Evolutionary conservation across 1,284 basidiomycete genomes (phyloP).

Genomic region (Spongiforma sp.): DNA sequence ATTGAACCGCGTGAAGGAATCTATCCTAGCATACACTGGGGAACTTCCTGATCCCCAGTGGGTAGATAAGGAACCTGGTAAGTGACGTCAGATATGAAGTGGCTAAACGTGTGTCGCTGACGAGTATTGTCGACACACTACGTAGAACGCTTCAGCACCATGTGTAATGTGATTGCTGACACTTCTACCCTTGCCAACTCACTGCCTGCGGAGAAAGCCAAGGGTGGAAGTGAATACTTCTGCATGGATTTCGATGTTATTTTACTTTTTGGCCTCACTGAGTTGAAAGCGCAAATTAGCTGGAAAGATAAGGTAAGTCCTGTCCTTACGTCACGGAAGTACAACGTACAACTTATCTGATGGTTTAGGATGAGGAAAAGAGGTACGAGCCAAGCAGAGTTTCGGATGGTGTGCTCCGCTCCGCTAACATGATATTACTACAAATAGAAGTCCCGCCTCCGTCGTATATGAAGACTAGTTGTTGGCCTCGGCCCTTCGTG

Average conservation of each 20-base stretch:
- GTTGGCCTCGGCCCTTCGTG: neutral
- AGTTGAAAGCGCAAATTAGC: constrained; percentile 31
- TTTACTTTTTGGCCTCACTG: constrained; percentile 31
- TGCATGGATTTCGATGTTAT: constrained; percentile 19
- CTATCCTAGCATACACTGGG: constrained; percentile 23
- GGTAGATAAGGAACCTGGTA: constrained; percentile 24
- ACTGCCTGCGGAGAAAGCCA: neutral
- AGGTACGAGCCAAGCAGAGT: constrained; percentile 23
- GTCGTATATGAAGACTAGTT: constrained; percentile 40
- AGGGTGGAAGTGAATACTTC: constrained; percentile 17
- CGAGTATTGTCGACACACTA: neutral
- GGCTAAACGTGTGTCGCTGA: neutral
- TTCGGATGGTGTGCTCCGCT: neutral
- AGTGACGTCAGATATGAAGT: neutral
- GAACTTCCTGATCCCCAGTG: constrained; percentile 17
- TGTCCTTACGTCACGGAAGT: neutral
- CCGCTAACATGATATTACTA: neutral
- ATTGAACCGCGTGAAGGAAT: neutral
- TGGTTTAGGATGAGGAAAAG: constrained; percentile 31
- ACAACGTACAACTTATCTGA: neutral
- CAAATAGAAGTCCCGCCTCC: constrained; percentile 44
- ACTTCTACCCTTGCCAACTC: constrained; percentile 7
- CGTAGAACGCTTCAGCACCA: constrained; percentile 16
- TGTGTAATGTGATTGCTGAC: constrained; percentile 25
- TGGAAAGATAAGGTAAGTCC: constrained; percentile 24